These are phyloP conservation scores for Leptodermis oblonga DNA, from an alignment of 257 asterid species.

Conservation along the genomic window DNA sequence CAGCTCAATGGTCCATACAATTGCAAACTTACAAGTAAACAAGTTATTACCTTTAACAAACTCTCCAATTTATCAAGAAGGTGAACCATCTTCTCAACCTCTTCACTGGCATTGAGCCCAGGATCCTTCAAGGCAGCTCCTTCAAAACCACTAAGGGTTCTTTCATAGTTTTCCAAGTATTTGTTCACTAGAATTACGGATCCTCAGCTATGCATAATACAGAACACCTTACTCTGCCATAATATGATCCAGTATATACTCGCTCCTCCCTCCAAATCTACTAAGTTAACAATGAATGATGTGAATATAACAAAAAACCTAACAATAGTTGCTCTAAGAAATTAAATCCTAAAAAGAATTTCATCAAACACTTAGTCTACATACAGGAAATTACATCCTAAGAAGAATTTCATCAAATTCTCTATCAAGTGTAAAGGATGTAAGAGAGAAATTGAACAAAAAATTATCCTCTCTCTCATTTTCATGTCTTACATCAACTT, in stretches of 20 bases:
- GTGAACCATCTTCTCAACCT: constrained; percentile 56
- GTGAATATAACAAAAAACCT: no score
- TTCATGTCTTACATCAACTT: no score
- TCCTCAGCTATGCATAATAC: not conserved
- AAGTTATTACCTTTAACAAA: constrained; percentile 54
- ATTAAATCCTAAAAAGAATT: no score
- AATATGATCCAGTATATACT: not conserved
- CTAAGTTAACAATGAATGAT: not conserved
- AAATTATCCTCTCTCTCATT: no score
- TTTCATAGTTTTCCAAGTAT: constrained; percentile 88
- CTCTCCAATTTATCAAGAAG: constrained; percentile 73
- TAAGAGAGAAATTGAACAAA: no score
- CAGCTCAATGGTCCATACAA: constrained; percentile 87
- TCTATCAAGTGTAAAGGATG: no score
- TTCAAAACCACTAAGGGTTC: constrained; percentile 96
- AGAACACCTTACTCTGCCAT: not conserved
- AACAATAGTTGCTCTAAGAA: no score
- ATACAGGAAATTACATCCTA: no score
- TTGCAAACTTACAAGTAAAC: no score
- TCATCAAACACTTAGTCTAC: no score
- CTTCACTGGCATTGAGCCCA: constrained; percentile 68
- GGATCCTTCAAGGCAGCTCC: constrained; percentile 96
- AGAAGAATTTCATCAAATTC: no score
- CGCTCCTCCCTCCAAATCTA: constrained; percentile 1
- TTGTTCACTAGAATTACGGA: constrained; percentile 61